Conservation (phyloP, 371 early-diverging fungal species). For the Lichtheimia hyalospora region DNA sequence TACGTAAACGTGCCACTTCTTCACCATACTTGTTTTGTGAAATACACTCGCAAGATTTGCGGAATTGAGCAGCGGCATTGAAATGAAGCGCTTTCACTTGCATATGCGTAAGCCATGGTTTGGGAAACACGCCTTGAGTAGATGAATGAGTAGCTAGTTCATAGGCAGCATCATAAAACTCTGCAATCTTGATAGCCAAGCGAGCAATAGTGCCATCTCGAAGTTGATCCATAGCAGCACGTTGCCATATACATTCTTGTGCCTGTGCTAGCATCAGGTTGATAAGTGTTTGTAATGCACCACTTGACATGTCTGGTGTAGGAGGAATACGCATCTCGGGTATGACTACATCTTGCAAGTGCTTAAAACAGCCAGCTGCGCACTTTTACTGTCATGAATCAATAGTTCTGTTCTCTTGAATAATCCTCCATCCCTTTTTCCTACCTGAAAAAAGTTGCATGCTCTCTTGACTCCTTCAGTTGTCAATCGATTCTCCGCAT, state of each 20-base stretch:
- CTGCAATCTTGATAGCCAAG: constrained; percentile 72
- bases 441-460: constrained; percentile 75
- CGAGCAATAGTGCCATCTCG: constrained; percentile 76
- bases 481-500: constrained; percentile 58
- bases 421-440: background rate
- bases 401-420: too few relatives aligned
- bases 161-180: constrained; percentile 66
- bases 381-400: constrained; percentile 35
- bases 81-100: constrained; percentile 73
- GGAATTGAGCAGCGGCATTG: constrained; percentile 72
- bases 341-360: constrained; percentile 57
- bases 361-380: constrained; percentile 80
- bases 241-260: constrained; percentile 86
- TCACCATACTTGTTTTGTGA: constrained; percentile 80
- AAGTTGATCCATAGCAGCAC: constrained; percentile 76
- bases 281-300: constrained; percentile 61
- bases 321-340: constrained; percentile 58
- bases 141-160: constrained; percentile 62
- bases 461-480: constrained; percentile 77
- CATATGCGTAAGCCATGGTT: constrained; percentile 64
- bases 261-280: constrained; percentile 88
- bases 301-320: constrained; percentile 55
- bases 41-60: constrained; percentile 72
- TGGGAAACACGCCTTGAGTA: constrained; percentile 38
- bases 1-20: constrained; percentile 73